Conservation (phyloP, 2,329 filamentous ascomycete species). For the Botrytis deweyae region DNA sequence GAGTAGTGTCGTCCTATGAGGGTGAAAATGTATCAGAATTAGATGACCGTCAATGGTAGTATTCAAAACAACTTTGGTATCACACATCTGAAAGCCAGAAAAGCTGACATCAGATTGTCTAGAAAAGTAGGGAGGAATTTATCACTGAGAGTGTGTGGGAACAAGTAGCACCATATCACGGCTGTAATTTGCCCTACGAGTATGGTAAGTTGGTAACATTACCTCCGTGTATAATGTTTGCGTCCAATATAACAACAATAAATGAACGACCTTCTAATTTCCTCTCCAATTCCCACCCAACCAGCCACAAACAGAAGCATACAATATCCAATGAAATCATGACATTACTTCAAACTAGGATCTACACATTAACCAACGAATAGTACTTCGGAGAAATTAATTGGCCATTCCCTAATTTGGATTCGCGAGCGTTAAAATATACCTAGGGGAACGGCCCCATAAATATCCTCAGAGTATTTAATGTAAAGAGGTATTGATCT, state of each 20-base stretch:
- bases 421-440: conserved; percentile 7
- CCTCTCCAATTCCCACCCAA: neutral
- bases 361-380: neutral
- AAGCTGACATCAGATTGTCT: neutral
- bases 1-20: conserved; percentile 2
- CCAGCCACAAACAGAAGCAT: neutral
- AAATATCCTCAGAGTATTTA: neutral
- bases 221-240: neutral
- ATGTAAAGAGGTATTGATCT: neutral
- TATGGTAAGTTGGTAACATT: neutral
- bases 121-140: neutral
- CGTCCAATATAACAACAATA: neutral
- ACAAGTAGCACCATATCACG: neutral
- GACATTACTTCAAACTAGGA: neutral
- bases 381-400: neutral
- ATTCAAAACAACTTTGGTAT: conserved; percentile 13
- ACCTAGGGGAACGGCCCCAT: neutral
- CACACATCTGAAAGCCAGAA: conserved; percentile 3
- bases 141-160: neutral
- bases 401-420: neutral
- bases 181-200: neutral
- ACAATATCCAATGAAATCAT: neutral
- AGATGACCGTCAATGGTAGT: neutral
- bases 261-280: neutral
- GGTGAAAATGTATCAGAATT: conserved; percentile 16